Conservation (phyloP, 2,329 filamentous ascomycete species). For the Colletotrichum sp. region DNA sequence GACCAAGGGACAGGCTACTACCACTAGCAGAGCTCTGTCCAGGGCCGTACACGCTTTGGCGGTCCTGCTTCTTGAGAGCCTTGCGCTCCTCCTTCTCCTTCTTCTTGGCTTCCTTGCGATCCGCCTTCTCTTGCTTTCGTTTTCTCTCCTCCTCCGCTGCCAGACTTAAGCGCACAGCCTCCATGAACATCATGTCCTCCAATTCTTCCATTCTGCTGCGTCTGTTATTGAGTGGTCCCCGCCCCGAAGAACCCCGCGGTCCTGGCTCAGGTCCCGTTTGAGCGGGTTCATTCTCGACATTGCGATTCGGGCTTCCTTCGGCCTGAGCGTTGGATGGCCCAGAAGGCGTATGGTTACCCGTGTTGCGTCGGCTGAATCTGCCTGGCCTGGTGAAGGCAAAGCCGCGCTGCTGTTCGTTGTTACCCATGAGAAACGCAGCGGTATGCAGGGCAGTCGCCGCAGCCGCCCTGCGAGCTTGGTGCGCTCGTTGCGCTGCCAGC, state of each 20-base stretch:
- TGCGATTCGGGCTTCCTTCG: conserved; percentile 31
- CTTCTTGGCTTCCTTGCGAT: conserved; percentile 83
- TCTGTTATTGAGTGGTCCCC: conserved; percentile 31
- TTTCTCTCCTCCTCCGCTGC: conserved; percentile 93
- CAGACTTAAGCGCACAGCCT: conserved; percentile 90
- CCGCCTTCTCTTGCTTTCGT: conserved; percentile 81
- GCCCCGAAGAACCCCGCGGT: conserved; percentile 34
- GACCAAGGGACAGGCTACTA: conserved; percentile 68
- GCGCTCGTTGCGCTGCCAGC: conserved; percentile 80
- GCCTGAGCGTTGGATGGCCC: conserved; percentile 32
- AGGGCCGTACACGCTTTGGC: conserved; percentile 40
- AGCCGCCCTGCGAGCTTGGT: conserved; percentile 85
- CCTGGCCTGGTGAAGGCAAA: conserved; percentile 47
- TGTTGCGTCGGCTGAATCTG: conserved; percentile 63
- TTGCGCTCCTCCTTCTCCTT: conserved; percentile 86
- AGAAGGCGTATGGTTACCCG: conserved; percentile 39
- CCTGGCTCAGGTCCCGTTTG: conserved; percentile 37
- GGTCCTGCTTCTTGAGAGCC: conserved; percentile 67
- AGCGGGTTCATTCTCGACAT: conserved; percentile 27
- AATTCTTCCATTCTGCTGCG: conserved; percentile 78
- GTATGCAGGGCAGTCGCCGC: conserved; percentile 95
- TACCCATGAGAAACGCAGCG: conserved; percentile 88
- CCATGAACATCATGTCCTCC: conserved; percentile 98
- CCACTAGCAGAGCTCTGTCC: conserved; percentile 60
- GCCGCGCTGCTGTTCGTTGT: conserved; percentile 57